A percentile compares a stretch with the other conserved stretches of the same genome.
Evolutionary conservation across 768 basidiomycete genomes (phyloP).

Genomic region (Pleurotus ostreatus): DNA sequence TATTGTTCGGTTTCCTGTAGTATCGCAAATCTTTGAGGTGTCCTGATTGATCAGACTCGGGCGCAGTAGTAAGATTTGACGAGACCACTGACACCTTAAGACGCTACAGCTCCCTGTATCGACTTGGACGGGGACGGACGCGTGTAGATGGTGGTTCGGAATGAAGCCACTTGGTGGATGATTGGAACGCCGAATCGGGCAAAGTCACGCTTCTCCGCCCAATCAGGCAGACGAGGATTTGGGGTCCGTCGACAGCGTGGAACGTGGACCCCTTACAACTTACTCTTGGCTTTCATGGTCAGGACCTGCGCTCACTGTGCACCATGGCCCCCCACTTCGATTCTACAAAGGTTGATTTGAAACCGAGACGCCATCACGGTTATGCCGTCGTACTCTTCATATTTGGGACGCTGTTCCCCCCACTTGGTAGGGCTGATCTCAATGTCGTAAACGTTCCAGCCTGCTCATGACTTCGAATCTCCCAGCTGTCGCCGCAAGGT

Average conservation of each 20-base stretch:
- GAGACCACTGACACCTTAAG: not conserved
- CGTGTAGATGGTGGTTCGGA: slow-evolving; percentile 1
- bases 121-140: not conserved
- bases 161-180: not conserved
- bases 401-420: slow-evolving; percentile 86
- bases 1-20: slow-evolving; percentile 12
- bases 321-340: slow-evolving; percentile 25
- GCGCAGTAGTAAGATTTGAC: no score
- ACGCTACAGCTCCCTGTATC: not conserved
- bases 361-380: slow-evolving; percentile 75
- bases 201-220: not conserved
- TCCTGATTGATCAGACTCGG: no score
- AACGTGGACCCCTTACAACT: not conserved
- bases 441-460: no score
- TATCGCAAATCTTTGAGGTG: no score
- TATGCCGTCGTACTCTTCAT: slow-evolving; percentile 81
- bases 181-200: not conserved
- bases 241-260: no score
- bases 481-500: slow-evolving; percentile 87
- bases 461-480: not conserved
- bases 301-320: not conserved
- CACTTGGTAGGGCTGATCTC: slow-evolving; percentile 58
- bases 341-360: slow-evolving; percentile 53
- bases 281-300: not conserved
- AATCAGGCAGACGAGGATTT: no score